Evolutionary conservation across 2,329 filamentous ascomycete species (phyloP).

Genomic region (Xenosphaeropsis pyriputrescens): DNA sequence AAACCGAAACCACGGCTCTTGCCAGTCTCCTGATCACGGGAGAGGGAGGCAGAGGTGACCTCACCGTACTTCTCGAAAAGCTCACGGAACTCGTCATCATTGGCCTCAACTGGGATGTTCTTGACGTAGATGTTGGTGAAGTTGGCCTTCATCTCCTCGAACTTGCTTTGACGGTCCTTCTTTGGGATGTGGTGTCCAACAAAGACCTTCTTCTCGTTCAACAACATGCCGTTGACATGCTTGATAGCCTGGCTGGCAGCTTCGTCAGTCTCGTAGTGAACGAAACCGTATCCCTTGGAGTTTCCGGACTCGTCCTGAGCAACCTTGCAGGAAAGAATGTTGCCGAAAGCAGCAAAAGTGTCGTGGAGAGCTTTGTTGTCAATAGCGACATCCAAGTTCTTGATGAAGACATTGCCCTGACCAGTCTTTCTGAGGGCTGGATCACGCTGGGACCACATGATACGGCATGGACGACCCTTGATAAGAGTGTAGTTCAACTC

Average conservation of each 20-base stretch:
- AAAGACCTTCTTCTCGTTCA: slow-evolving; percentile 99
- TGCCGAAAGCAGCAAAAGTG: slow-evolving; percentile 96
- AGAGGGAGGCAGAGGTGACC: slow-evolving; percentile 89
- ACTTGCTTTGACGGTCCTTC: slow-evolving; percentile 99
- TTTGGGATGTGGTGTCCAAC: slow-evolving; percentile 99
- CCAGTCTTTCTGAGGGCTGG: slow-evolving; percentile 98
- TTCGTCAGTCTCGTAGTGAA: slow-evolving; percentile 99
- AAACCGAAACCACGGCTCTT: slow-evolving; percentile 95
- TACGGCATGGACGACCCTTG: slow-evolving; percentile 97
- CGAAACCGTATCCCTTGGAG: slow-evolving; percentile 98
- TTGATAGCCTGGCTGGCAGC: slow-evolving; percentile 95
- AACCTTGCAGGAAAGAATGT: slow-evolving; percentile 99
- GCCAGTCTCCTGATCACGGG: slow-evolving; percentile 67
- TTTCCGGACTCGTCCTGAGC: slow-evolving; percentile 92
- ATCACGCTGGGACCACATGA: slow-evolving; percentile 99
- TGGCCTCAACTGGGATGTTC: slow-evolving; percentile 77
- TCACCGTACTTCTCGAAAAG: slow-evolving; percentile 87
- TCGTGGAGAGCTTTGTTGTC: slow-evolving; percentile 99
- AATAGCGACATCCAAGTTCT: slow-evolving; percentile 96
- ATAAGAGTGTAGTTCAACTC: slow-evolving; percentile 99
- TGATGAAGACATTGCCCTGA: slow-evolving; percentile 99
- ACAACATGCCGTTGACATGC: slow-evolving; percentile 97
- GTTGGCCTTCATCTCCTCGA: slow-evolving; percentile 99
- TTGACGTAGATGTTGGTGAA: slow-evolving; percentile 99
- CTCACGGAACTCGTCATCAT: slow-evolving; percentile 86